Percentiles rank a stretch among this genome's conserved stretches.
These are phyloP conservation scores for Spergularia azorica DNA, from an alignment of 179 eudicot species.

Conservation along the genomic window DNA sequence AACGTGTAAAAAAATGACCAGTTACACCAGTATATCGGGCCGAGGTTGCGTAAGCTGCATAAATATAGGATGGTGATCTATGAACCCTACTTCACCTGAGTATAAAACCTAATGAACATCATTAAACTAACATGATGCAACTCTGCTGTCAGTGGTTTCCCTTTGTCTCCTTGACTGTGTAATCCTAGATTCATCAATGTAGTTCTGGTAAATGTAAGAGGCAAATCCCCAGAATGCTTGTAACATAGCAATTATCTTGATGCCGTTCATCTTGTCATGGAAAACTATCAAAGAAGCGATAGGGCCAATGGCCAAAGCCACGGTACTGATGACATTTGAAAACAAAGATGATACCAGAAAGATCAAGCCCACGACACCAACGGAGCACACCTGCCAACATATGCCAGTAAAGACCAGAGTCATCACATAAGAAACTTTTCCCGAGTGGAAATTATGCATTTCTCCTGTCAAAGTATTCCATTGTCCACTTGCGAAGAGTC, in stretches of 20 bases:
- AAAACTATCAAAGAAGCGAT: slow-evolving; percentile 64
- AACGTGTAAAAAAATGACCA: too few relatives aligned
- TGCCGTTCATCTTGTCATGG: slow-evolving; percentile 76
- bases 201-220: slow-evolving; percentile 80
- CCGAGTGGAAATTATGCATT: slow-evolving; percentile 55
- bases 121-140: slow-evolving; percentile 22
- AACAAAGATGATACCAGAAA: slow-evolving; percentile 79
- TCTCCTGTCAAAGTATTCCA: slow-evolving; percentile 62
- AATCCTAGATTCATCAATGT: slow-evolving; percentile 53
- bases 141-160: slow-evolving; percentile 23
- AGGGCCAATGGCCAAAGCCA: slow-evolving; percentile 77
- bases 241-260: slow-evolving; percentile 73
- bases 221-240: slow-evolving; percentile 79
- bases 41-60: too few relatives aligned
- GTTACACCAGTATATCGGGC: too few relatives aligned
- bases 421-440: slow-evolving; percentile 66
- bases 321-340: slow-evolving; percentile 83
- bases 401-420: slow-evolving; percentile 69
- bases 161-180: slow-evolving; percentile 14
- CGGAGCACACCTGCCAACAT: slow-evolving; percentile 77
- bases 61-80: not conserved
- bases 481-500: slow-evolving; percentile 77
- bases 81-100: not conserved
- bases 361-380: slow-evolving; percentile 80
- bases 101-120: not conserved